A percentile compares a stretch with the other conserved stretches of the same genome.
Conservation (phyloP, 768 basidiomycete genomes). For the Grammothele lineata region DNA sequence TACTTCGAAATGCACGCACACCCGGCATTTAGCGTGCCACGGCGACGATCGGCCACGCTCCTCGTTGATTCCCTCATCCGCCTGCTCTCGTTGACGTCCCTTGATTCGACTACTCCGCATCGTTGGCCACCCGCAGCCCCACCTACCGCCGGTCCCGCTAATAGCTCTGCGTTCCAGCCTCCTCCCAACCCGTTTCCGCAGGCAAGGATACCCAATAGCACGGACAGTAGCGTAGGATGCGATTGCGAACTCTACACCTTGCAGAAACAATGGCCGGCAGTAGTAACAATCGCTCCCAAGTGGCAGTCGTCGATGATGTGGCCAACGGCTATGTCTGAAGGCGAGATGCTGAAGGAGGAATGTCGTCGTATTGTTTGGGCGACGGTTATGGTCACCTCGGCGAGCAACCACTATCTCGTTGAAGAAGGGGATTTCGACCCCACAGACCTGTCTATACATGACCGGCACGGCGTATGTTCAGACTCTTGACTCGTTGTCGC, state of each 20-base stretch:
- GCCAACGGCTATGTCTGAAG: slow-evolving; percentile 41
- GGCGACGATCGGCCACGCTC: slow-evolving; percentile 44
- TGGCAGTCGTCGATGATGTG: slow-evolving; percentile 65
- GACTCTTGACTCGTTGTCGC: neutral
- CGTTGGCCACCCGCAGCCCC: too few species aligned
- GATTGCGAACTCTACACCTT: slow-evolving; percentile 41
- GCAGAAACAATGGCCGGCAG: slow-evolving; percentile 42
- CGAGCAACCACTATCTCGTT: slow-evolving; percentile 56
- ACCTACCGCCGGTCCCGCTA: too few species aligned
- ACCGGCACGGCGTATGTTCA: slow-evolving; percentile 56
- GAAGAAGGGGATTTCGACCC: slow-evolving; percentile 29
- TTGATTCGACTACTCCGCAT: slow-evolving; percentile 37
- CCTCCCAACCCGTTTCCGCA: too few species aligned
- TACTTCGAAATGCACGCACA: slow-evolving; percentile 70
- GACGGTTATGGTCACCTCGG: slow-evolving; percentile 56
- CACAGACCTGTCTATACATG: slow-evolving; percentile 48
- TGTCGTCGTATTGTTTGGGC: slow-evolving; percentile 74
- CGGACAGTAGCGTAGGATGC: slow-evolving; percentile 2
- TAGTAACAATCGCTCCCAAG: slow-evolving; percentile 50
- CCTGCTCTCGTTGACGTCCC: slow-evolving; percentile 41
- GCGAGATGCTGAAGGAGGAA: slow-evolving; percentile 64
- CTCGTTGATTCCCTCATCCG: slow-evolving; percentile 70
- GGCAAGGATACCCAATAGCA: too few species aligned
- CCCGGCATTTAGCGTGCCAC: slow-evolving; percentile 50
- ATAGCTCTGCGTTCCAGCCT: too few species aligned